A percentile compares a stretch with the other conserved stretches of the same genome.
phyloP scores from a whole-genome alignment of 169 alveolate genomes.

The Plasmodium falciparum region DNA sequence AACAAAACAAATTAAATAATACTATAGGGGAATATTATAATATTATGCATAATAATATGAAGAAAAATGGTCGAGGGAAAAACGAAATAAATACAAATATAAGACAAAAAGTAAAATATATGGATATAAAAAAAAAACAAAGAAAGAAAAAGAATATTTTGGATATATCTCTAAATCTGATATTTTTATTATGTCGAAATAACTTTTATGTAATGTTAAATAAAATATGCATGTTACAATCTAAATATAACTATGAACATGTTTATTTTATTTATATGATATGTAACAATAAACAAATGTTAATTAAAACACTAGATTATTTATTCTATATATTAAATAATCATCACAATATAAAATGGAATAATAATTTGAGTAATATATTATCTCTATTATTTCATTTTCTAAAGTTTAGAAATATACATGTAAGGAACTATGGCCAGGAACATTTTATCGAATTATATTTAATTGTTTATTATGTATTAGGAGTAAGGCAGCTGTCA shows the following conservation, averaged over 20 bases:
- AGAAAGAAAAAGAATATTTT: slow-evolving; percentile 16
- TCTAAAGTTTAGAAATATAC: slow-evolving; percentile 39
- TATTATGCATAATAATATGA: slow-evolving; percentile 1
- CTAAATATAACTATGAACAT: slow-evolving; percentile 71
- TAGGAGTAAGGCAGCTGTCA: slow-evolving; percentile 59
- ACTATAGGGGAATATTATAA: slow-evolving; percentile 20
- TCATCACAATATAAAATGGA: slow-evolving; percentile 10
- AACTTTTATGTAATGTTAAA: slow-evolving; percentile 42
- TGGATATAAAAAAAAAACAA: slow-evolving; percentile 5
- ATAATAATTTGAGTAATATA: slow-evolving; percentile 61
- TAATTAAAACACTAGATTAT: slow-evolving; percentile 57
- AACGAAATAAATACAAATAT: not conserved
- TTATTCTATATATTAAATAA: slow-evolving; percentile 49
- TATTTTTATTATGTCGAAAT: slow-evolving; percentile 46
- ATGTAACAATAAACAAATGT: slow-evolving; percentile 55
- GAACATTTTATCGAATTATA: slow-evolving; percentile 47
- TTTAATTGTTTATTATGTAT: slow-evolving; percentile 45
- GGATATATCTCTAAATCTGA: slow-evolving; percentile 37
- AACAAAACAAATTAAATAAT: slow-evolving; percentile 10
- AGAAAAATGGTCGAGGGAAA: not conserved
- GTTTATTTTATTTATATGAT: slow-evolving; percentile 68
- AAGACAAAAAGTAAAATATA: too few relatives aligned
- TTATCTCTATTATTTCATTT: slow-evolving; percentile 66
- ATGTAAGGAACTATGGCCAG: slow-evolving; percentile 28
- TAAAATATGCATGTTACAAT: slow-evolving; percentile 39